Conservation (phyloP, 2,329 filamentous ascomycete species). For the Ophiocordyceps unilateralis region DNA sequence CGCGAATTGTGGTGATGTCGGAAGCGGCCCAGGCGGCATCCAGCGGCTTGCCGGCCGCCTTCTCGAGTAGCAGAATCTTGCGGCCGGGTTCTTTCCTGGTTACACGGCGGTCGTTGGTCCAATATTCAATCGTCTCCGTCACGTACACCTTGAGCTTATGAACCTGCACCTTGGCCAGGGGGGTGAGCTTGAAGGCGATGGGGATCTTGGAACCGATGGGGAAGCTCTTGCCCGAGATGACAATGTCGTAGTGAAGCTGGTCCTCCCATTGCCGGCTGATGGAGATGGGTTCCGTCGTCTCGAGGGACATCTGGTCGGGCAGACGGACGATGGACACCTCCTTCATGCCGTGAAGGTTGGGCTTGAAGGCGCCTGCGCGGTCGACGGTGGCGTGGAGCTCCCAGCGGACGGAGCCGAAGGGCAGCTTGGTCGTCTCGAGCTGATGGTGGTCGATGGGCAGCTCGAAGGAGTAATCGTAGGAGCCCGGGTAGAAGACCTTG, state of each 20-base stretch:
- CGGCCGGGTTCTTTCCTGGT: slow-evolving; percentile 70
- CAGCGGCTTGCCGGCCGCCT: slow-evolving; percentile 62
- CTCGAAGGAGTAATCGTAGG: slow-evolving; percentile 59
- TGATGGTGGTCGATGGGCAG: slow-evolving; percentile 77
- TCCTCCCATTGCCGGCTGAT: slow-evolving; percentile 92
- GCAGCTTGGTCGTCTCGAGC: slow-evolving; percentile 75
- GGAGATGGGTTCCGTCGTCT: slow-evolving; percentile 84
- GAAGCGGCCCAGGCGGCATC: slow-evolving; percentile 59
- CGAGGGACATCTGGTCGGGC: slow-evolving; percentile 72
- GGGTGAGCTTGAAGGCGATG: slow-evolving; percentile 86
- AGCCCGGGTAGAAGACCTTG: slow-evolving; percentile 64
- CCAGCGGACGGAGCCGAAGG: slow-evolving; percentile 75
- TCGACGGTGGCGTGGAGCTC: slow-evolving; percentile 74
- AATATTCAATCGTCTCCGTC: slow-evolving; percentile 83
- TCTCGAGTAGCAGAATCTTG: slow-evolving; percentile 78
- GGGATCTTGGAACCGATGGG: slow-evolving; percentile 76
- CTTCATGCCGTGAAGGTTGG: slow-evolving; percentile 66
- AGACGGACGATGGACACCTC: slow-evolving; percentile 74
- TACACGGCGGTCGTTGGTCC: slow-evolving; percentile 69
- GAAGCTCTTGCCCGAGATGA: slow-evolving; percentile 91
- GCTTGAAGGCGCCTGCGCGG: slow-evolving; percentile 75
- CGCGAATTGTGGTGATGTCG: slow-evolving; percentile 58
- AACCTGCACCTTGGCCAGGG: slow-evolving; percentile 80
- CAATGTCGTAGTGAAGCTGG: slow-evolving; percentile 86
- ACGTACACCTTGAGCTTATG: slow-evolving; percentile 85